These are phyloP conservation scores for Cercospora sp. DNA, from an alignment of 2,329 filamentous ascomycete species.

Conservation along the genomic window DNA sequence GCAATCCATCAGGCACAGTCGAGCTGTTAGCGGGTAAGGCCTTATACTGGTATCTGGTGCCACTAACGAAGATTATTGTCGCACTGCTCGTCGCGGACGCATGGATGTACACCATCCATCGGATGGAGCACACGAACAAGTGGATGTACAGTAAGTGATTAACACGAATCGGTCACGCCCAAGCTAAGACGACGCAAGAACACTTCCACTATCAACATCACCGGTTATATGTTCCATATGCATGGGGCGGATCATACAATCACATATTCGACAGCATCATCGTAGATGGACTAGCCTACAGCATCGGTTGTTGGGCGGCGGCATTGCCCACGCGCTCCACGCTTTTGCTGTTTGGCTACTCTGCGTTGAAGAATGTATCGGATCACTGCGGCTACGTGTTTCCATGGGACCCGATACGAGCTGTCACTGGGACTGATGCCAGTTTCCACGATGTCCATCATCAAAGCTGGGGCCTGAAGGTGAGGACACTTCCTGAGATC, in stretches of 20 bases:
- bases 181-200: neutral
- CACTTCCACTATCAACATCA: neutral
- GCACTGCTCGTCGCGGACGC: neutral
- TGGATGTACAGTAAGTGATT: neutral
- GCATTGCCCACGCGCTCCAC: neutral
- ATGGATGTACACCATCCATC: neutral
- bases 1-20: neutral
- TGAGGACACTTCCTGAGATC: neutral
- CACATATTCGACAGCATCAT: neutral
- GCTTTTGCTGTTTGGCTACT: neutral
- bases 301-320: neutral
- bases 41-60: neutral
- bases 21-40: neutral
- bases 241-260: neutral
- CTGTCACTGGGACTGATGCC: neutral
- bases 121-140: neutral
- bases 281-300: neutral
- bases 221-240: neutral
- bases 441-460: constrained; percentile 5
- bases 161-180: neutral
- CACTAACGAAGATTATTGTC: neutral
- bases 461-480: neutral
- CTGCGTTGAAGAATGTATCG: neutral
- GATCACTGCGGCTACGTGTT: constrained; percentile 3
- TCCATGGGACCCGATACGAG: neutral